These are phyloP conservation scores for Huntiella bhutanensis DNA, from an alignment of 2,329 filamentous ascomycete genomes.

Conservation along the genomic window DNA sequence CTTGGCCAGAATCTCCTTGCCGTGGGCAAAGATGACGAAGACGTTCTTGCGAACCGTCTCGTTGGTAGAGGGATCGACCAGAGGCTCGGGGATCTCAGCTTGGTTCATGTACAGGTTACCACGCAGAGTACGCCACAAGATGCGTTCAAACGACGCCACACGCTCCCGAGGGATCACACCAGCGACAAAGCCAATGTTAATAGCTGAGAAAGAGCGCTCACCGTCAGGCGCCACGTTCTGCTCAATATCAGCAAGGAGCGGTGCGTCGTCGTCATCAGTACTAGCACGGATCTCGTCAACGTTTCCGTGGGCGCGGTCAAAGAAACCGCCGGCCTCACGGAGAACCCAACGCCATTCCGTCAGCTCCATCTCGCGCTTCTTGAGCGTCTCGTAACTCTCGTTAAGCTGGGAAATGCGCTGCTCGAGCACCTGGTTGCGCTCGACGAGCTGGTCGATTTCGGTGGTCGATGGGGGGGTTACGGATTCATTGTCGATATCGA, in stretches of 20 bases:
- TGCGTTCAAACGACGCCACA: constrained; percentile 89
- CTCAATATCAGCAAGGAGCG: constrained; percentile 81
- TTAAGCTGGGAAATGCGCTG: constrained; percentile 81
- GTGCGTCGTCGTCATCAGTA: constrained; percentile 77
- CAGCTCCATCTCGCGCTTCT: constrained; percentile 91
- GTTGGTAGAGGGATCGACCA: constrained; percentile 82
- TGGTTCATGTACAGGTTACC: constrained; percentile 99
- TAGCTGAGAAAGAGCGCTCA: constrained; percentile 79
- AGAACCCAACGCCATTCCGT: constrained; percentile 98
- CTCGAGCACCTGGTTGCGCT: constrained; percentile 82
- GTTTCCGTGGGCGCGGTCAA: constrained; percentile 86
- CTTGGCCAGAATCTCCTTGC: constrained; percentile 95
- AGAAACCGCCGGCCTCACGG: constrained; percentile 90
- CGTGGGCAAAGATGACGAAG: constrained; percentile 97
- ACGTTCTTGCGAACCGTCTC: constrained; percentile 92
- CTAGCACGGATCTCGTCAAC: constrained; percentile 92
- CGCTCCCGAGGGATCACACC: constrained; percentile 88
- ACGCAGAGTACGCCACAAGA: constrained; percentile 89
- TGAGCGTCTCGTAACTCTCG: constrained; percentile 95
- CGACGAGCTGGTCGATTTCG: constrained; percentile 89
- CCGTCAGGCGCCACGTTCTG: constrained; percentile 48
- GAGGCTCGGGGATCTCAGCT: constrained; percentile 85
- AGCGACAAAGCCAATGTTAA: constrained; percentile 97
- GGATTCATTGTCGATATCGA: constrained; percentile 76
- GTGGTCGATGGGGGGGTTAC: constrained; percentile 76